A percentile compares a stretch with the other conserved stretches of the same genome.
phyloP scores from a whole-genome alignment of 257 asterid species.

The Capsicum rhomboideum region DNA sequence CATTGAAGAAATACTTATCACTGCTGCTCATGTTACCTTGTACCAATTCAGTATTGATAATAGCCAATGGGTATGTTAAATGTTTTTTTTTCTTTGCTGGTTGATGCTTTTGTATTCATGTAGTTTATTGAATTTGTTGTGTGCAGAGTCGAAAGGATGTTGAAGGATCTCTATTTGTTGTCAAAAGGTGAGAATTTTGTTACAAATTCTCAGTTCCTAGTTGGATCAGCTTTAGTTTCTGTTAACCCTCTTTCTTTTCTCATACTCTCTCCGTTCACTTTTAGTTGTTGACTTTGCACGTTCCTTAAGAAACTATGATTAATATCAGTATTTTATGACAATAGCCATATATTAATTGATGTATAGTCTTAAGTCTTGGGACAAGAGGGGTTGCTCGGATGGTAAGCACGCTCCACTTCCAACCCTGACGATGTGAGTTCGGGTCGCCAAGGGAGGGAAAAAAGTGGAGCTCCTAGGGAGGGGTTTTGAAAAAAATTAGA shows the following conservation, averaged over 20 bases:
- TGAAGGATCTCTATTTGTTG: conserved; percentile 88
- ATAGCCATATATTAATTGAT: no score
- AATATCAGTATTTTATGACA: no score
- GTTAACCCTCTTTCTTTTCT: not conserved
- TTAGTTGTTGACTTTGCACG: no score
- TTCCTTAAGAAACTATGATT: no score
- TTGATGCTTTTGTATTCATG: not conserved
- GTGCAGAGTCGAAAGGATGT: conserved; percentile 94
- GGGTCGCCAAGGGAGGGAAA: no score
- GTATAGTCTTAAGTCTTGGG: no score
- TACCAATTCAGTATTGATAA: conserved; percentile 61
- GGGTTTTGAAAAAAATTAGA: no score
- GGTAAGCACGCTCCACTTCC: no score
- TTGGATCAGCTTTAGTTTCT: not conserved
- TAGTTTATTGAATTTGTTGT: not conserved
- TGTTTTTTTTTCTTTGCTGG: not conserved
- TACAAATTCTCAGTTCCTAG: not conserved
- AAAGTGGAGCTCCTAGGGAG: no score
- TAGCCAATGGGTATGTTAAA: conserved; percentile 57
- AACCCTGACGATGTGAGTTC: no score
- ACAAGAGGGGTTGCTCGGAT: no score
- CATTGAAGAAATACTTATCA: conserved; percentile 70
- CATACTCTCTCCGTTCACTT: no score
- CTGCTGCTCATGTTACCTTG: conserved; percentile 70
- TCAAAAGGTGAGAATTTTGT: conserved; percentile 51